These are phyloP conservation scores for Boletus sp. DNA, from an alignment of 768 basidiomycete genomes.

Conservation along the genomic window DNA sequence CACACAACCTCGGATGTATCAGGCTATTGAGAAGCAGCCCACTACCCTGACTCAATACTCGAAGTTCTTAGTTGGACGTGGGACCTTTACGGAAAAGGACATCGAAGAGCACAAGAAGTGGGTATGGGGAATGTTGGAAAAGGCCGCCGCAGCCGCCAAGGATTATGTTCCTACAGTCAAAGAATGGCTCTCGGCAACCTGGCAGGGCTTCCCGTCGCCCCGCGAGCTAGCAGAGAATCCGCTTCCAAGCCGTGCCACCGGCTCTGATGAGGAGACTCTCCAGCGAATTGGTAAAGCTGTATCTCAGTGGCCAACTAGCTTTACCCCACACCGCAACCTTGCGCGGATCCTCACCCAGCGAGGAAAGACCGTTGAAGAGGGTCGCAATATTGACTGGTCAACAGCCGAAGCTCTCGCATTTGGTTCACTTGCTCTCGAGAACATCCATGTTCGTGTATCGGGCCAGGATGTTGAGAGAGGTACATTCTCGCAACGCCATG, in stretches of 20 bases:
- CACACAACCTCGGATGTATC: slow-evolving; percentile 98
- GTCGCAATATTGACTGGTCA: slow-evolving; percentile 93
- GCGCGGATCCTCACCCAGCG: slow-evolving; percentile 86
- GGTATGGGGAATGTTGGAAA: slow-evolving; percentile 99
- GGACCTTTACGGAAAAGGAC: slow-evolving; percentile 93
- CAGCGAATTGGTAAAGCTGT: slow-evolving; percentile 85
- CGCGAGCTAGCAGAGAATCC: slow-evolving; percentile 91
- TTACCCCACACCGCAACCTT: slow-evolving; percentile 89
- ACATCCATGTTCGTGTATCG: slow-evolving; percentile 90
- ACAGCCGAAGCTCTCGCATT: slow-evolving; percentile 98
- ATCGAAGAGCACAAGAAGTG: slow-evolving; percentile 98
- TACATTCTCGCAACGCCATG: slow-evolving; percentile 98
- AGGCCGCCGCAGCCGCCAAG: slow-evolving; percentile 88
- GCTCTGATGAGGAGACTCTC: slow-evolving; percentile 71
- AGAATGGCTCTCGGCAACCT: slow-evolving; percentile 97
- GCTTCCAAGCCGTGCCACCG: slow-evolving; percentile 88
- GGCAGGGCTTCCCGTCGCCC: slow-evolving; percentile 98
- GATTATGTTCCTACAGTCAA: slow-evolving; percentile 93
- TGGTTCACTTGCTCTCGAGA: slow-evolving; percentile 89
- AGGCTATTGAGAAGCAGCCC: slow-evolving; percentile 91
- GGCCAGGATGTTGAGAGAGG: slow-evolving; percentile 99
- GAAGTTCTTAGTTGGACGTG: slow-evolving; percentile 84
- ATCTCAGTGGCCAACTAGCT: slow-evolving; percentile 80
- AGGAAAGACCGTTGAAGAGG: slow-evolving; percentile 90
- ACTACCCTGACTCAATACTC: slow-evolving; percentile 91